phyloP scores from a whole-genome alignment of 257 asterid species.

The Knoxia roxburghii region DNA sequence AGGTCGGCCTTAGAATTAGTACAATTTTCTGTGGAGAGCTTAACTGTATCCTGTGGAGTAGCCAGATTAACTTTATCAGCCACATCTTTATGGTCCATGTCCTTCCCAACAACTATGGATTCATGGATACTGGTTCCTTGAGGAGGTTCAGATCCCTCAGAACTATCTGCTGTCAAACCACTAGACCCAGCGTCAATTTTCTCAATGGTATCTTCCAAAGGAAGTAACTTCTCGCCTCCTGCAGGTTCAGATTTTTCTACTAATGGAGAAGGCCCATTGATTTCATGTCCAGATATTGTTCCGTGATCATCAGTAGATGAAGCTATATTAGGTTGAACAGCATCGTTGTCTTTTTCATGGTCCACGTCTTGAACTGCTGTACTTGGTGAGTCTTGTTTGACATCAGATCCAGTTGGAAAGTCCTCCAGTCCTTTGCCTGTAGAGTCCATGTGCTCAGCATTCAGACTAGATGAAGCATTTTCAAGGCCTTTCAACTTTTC shows the following conservation, averaged over 20 bases:
- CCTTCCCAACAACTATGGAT: constrained; percentile 21
- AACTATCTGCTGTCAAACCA: constrained; percentile 25
- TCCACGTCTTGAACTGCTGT: constrained; percentile 13
- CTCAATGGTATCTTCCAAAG: constrained; percentile 16
- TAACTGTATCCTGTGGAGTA: constrained; percentile 21
- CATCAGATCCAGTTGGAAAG: constrained; percentile 10
- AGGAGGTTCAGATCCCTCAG: constrained; percentile 19
- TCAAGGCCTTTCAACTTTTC: constrained; percentile 22
- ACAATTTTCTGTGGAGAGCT: constrained; percentile 24
- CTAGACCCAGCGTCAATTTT: constrained; percentile 23
- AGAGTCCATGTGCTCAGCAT: constrained; percentile 24
- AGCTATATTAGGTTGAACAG: constrained; percentile 2
- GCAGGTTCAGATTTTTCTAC: constrained; percentile 24
- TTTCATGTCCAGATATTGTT: constrained; percentile 19
- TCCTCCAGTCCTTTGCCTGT: constrained; percentile 31
- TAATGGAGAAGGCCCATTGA: constrained; percentile 17
- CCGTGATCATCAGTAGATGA: background rate
- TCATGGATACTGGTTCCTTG: constrained; percentile 24
- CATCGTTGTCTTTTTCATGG: constrained; percentile 29
- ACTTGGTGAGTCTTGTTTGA: constrained; percentile 2
- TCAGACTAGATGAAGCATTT: constrained; percentile 16
- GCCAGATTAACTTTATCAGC: constrained; percentile 26
- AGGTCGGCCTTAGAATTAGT: constrained; percentile 27
- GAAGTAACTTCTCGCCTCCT: constrained; percentile 17
- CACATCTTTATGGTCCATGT: constrained; percentile 28